These are phyloP conservation scores for Pharnaceum exiguum DNA, from an alignment of 148 eudicot species.

Conservation along the genomic window DNA sequence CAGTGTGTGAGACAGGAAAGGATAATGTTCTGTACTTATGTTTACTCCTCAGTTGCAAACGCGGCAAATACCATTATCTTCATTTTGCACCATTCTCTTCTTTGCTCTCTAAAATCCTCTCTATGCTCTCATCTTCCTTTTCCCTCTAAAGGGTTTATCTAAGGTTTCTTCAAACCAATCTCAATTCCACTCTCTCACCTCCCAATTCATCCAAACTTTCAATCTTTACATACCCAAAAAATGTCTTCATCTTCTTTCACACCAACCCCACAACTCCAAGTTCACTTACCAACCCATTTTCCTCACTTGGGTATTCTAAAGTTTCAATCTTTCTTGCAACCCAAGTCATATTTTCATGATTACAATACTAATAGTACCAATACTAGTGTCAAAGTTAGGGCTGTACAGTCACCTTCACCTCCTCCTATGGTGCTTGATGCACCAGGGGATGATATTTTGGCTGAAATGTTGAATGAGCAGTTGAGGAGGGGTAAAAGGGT, in stretches of 20 bases:
- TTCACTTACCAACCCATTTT: slow-evolving; percentile 32
- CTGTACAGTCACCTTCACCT: slow-evolving; percentile 26
- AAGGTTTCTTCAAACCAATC: slow-evolving; percentile 17
- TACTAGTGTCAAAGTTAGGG: no score
- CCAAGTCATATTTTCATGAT: no score
- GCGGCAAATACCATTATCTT: slow-evolving; percentile 27
- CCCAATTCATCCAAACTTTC: not conserved
- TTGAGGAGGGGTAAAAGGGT: no score
- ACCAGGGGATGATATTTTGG: slow-evolving; percentile 45
- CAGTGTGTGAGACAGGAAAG: not conserved
- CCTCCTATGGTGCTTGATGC: slow-evolving; percentile 51
- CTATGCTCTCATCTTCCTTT: not conserved
- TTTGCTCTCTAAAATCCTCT: no score
- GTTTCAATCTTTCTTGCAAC: no score
- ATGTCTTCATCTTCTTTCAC: slow-evolving; percentile 64
- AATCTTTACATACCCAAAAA: not conserved
- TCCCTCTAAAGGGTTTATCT: slow-evolving; percentile 17
- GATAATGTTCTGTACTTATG: slow-evolving; percentile 1
- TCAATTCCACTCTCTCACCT: not conserved
- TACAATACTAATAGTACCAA: no score
- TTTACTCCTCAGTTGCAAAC: slow-evolving; percentile 18
- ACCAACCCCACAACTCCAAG: slow-evolving; percentile 52
- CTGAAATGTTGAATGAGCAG: slow-evolving; percentile 23
- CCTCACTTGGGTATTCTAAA: slow-evolving; percentile 14
- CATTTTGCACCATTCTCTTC: slow-evolving; percentile 14